A percentile compares a stretch with the other conserved stretches of the same genome.
These are phyloP conservation scores for Carallia brachiata DNA, from an alignment of 345 rosid species.

Conservation along the genomic window DNA sequence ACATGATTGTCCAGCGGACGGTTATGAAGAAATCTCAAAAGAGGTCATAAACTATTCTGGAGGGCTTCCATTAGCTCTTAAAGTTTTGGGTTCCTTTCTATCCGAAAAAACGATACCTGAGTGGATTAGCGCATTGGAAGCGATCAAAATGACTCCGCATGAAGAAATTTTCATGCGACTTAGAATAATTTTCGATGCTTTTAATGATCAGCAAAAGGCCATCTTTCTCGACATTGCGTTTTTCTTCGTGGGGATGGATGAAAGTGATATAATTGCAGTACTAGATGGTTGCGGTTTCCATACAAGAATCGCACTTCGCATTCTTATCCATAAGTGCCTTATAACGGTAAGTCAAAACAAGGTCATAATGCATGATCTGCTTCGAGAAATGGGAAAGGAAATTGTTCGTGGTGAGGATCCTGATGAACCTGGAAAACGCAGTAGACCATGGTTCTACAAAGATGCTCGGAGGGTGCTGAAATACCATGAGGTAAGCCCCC, in stretches of 20 bases:
- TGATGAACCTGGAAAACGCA: background rate
- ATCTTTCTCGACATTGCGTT: slow-evolving; percentile 19
- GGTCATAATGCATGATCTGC: slow-evolving; percentile 11
- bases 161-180: background rate
- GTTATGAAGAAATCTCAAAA: background rate
- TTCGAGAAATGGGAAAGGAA: slow-evolving; percentile 7
- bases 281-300: background rate
- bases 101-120: background rate
- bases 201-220: background rate
- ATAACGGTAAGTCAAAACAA: background rate
- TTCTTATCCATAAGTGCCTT: background rate
- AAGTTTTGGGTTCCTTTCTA: slow-evolving; percentile 4
- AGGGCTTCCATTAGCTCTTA: slow-evolving; percentile 13
- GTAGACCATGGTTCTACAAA: background rate
- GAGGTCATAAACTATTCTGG: background rate
- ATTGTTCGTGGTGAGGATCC: background rate
- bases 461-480: background rate
- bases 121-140: slow-evolving; percentile 6
- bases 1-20: background rate
- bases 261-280: background rate
- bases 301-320: background rate
- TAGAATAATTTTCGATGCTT: slow-evolving; percentile 11
- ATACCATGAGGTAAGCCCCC: background rate
- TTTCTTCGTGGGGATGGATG: slow-evolving; percentile 10
- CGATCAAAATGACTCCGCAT: background rate